Conservation (phyloP, 2,329 filamentous ascomycete species). For the Leptodontidium sp. region DNA sequence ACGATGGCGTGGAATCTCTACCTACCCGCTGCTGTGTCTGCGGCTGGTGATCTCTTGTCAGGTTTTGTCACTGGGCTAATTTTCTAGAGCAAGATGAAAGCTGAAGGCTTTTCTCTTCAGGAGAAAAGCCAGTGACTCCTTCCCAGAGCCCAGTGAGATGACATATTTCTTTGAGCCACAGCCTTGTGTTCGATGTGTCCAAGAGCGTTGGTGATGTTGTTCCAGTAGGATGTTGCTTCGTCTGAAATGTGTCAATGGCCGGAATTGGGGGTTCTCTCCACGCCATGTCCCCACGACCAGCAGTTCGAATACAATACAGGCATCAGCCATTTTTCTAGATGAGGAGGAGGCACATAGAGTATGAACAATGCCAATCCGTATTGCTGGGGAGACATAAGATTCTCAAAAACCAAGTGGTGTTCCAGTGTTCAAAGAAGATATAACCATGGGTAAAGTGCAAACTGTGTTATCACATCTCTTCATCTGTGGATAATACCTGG, state of each 20-base stretch:
- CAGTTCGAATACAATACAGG: not conserved
- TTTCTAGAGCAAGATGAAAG: not conserved
- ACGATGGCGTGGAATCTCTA: too few species aligned
- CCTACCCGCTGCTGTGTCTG: not conserved
- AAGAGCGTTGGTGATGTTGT: too few species aligned
- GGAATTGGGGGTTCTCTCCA: not conserved
- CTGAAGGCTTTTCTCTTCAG: not conserved
- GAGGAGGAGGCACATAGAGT: not conserved
- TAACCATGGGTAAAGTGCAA: too few species aligned
- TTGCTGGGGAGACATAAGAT: too few species aligned
- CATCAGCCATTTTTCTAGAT: not conserved
- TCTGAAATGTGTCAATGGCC: not conserved
- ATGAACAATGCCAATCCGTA: too few species aligned
- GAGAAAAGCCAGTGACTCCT: too few species aligned
- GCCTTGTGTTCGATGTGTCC: too few species aligned
- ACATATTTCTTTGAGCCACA: too few species aligned
- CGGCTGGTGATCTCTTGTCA: not conserved
- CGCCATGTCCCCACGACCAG: not conserved
- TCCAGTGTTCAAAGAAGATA: not conserved
- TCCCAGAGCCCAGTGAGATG: too few species aligned
- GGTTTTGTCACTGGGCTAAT: not conserved
- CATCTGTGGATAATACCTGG: too few species aligned
- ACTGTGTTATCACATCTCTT: too few species aligned
- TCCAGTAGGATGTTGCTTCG: not conserved
- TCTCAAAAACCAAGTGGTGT: not conserved